phyloP scores from a whole-genome alignment of 768 basidiomycete species.

The Mycena belliarum region DNA sequence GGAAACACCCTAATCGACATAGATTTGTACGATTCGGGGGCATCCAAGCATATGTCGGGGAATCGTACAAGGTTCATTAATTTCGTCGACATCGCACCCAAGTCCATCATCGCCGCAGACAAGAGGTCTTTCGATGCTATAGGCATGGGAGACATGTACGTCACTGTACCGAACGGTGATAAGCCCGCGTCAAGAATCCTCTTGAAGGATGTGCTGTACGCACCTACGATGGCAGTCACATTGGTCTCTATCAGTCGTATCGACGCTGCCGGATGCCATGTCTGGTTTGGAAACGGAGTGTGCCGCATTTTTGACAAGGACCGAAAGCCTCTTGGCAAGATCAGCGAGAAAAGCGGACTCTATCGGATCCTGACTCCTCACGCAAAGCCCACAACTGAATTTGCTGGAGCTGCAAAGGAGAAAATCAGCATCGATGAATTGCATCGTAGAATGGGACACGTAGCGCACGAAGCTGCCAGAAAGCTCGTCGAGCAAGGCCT shows the following conservation, averaged over 20 bases:
- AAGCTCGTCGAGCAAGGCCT: slow-evolving; percentile 24
- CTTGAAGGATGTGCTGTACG: slow-evolving; percentile 32
- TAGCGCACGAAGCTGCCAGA: slow-evolving; percentile 22
- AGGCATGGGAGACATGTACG: slow-evolving; percentile 32
- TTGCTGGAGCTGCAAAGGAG: neutral
- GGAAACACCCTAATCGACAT: too few species aligned
- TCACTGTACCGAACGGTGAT: slow-evolving; percentile 27
- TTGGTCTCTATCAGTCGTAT: slow-evolving; percentile 33
- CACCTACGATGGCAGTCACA: slow-evolving; percentile 32
- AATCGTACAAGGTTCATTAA: too few species aligned
- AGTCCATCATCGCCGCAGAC: too few species aligned
- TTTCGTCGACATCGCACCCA: too few species aligned
- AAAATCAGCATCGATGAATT: slow-evolving; percentile 26
- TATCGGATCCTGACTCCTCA: neutral
- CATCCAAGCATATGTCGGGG: too few species aligned
- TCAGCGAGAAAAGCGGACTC: neutral
- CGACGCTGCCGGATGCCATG: too few species aligned
- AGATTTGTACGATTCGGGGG: too few species aligned
- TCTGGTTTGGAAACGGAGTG: too few species aligned
- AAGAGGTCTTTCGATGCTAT: slow-evolving; percentile 26
- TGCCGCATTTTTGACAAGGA: too few species aligned
- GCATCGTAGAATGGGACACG: slow-evolving; percentile 30
- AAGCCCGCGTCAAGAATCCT: slow-evolving; percentile 22
- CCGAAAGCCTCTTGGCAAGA: slow-evolving; percentile 7
- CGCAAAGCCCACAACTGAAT: neutral